Conservation (phyloP, 331 rosid species). For the Pyrus hybrid region DNA sequence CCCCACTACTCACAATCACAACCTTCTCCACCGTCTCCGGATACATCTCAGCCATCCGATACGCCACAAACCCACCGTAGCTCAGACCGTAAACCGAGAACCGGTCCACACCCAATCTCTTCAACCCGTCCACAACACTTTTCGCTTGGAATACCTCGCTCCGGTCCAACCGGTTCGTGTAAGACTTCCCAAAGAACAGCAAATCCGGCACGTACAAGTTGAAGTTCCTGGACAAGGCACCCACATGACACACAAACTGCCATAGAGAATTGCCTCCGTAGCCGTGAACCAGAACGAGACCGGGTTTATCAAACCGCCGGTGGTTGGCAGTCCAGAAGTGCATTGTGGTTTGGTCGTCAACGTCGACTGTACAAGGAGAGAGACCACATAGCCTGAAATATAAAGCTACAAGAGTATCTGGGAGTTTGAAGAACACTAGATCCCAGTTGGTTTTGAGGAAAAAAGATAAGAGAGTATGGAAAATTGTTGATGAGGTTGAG, state of each 20-base stretch:
- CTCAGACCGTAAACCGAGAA: constrained; percentile 26
- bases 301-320: not conserved
- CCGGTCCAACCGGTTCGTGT: constrained; percentile 17
- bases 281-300: constrained; percentile 19
- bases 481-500: not conserved
- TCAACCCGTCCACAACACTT: constrained; percentile 26
- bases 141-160: constrained; percentile 27
- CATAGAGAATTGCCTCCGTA: constrained; percentile 23
- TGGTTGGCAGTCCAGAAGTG: constrained; percentile 24
- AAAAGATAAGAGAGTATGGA: not conserved
- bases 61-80: constrained; percentile 39
- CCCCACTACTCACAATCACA: constrained; percentile 37
- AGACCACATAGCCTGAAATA: constrained; percentile 18
- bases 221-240: constrained; percentile 12
- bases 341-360: constrained; percentile 21
- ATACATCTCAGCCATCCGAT: constrained; percentile 30
- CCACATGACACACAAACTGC: constrained; percentile 22
- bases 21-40: constrained; percentile 27
- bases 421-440: not conserved
- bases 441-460: not conserved
- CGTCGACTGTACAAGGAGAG: constrained; percentile 13
- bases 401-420: constrained; percentile 1
- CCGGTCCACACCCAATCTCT: constrained; percentile 17
- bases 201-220: constrained; percentile 26
- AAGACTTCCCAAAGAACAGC: constrained; percentile 31